Percentiles rank a stretch among this genome's conserved stretches.
phyloP scores from a whole-genome alignment of 2,329 filamentous ascomycete species.

The Neofusicoccum parvum region DNA sequence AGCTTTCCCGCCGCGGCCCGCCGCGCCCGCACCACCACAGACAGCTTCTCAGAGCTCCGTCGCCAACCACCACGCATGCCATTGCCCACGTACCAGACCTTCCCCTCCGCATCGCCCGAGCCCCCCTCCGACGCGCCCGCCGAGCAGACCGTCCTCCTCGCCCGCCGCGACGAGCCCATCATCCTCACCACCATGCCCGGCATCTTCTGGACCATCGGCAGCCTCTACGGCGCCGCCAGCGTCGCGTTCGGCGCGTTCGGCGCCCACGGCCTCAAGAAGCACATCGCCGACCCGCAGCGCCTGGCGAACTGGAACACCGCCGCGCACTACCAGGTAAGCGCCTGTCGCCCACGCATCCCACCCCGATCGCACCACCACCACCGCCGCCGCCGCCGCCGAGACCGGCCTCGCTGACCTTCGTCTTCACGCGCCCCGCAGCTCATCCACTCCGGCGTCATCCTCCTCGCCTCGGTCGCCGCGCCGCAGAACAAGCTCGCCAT shows the following conservation, averaged over 20 bases:
- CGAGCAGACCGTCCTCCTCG: neutral
- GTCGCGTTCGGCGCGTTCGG: slow-evolving; percentile 68
- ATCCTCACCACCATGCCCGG: slow-evolving; percentile 32
- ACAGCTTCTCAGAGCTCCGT: neutral
- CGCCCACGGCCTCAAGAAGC: slow-evolving; percentile 66
- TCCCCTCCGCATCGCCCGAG: neutral
- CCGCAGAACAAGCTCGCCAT: slow-evolving; percentile 61
- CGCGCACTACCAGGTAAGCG: slow-evolving; percentile 65
- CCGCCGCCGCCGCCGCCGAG: neutral
- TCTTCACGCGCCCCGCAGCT: slow-evolving; percentile 41
- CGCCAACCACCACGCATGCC: neutral
- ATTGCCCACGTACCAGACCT: neutral
- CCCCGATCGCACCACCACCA: too few species aligned
- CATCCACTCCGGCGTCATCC: slow-evolving; percentile 60
- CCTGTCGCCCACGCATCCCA: neutral
- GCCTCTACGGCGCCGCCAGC: slow-evolving; percentile 62
- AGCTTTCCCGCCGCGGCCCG: neutral
- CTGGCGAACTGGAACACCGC: slow-evolving; percentile 66
- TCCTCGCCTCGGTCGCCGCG: slow-evolving; percentile 55
- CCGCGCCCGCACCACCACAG: neutral
- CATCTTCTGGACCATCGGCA: slow-evolving; percentile 63
- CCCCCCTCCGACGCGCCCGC: neutral
- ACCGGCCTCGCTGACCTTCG: neutral
- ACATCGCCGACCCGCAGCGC: slow-evolving; percentile 60
- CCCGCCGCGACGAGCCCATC: neutral